phyloP scores from a whole-genome alignment of 2,329 filamentous ascomycete species.

The Blastomyces gilchristii region DNA sequence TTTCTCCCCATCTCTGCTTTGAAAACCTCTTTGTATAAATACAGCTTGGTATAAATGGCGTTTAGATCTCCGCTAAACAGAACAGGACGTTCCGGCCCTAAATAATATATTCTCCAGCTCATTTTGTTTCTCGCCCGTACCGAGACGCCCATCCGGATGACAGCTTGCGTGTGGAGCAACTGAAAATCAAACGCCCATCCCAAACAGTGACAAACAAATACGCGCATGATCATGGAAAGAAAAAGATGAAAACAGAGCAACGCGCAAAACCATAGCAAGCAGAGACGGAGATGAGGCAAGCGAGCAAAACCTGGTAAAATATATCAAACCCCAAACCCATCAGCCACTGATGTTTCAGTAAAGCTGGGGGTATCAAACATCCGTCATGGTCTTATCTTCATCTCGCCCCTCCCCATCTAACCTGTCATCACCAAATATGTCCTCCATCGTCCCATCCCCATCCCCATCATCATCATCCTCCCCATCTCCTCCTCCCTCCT shows the following conservation, averaged over 20 bases:
- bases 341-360: not conserved
- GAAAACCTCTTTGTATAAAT: slow-evolving; percentile 3
- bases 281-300: not conserved
- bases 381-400: slow-evolving; percentile 35
- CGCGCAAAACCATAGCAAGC: not conserved
- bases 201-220: not conserved
- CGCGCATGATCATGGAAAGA: not conserved
- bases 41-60: not conserved
- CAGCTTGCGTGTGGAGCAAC: not conserved
- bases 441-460: slow-evolving; percentile 39
- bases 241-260: not conserved
- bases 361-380: slow-evolving; percentile 24
- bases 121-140: not conserved
- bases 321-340: not conserved
- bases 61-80: slow-evolving; percentile 9
- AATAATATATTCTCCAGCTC: not conserved
- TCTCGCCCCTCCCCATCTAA: slow-evolving; percentile 26
- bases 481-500: slow-evolving; percentile 24
- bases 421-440: slow-evolving; percentile 37
- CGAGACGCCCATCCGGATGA: not conserved
- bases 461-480: slow-evolving; percentile 34
- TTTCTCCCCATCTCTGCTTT: not conserved
- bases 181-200: slow-evolving; percentile 1
- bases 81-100: not conserved
- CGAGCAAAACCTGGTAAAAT: not conserved